phyloP scores from a whole-genome alignment of 192 early-diverging fungal genomes.

The Martensiomyces pterosporus region DNA sequence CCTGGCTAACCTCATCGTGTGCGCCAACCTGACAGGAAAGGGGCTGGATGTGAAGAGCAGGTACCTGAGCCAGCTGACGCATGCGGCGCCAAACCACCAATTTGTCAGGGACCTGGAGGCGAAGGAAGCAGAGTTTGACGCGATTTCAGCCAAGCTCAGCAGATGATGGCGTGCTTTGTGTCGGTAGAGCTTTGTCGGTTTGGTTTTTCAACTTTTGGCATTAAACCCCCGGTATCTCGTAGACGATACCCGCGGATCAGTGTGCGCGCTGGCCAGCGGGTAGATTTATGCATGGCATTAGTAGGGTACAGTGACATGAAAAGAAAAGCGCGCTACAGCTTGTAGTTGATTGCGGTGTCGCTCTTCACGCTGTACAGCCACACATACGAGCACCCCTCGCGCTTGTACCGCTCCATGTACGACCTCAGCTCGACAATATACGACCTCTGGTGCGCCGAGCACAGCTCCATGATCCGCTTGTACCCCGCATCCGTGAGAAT shows the following conservation, averaged over 20 bases:
- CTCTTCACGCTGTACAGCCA: conserved; percentile 72
- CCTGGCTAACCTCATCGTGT: conserved; percentile 82
- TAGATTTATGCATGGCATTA: too few species aligned
- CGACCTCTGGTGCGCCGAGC: conserved; percentile 52
- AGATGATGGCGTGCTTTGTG: conserved; percentile 1
- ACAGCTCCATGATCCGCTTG: conserved; percentile 54
- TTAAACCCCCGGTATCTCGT: too few species aligned
- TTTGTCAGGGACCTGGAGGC: conserved; percentile 71
- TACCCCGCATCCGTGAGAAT: conserved; percentile 63
- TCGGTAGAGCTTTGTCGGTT: too few species aligned
- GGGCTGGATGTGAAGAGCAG: conserved; percentile 59
- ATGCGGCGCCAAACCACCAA: conserved; percentile 71
- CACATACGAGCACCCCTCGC: conserved; percentile 50
- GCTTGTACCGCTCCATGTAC: conserved; percentile 24
- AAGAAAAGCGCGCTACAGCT: too few species aligned
- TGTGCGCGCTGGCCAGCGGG: too few species aligned
- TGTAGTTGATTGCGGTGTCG: conserved; percentile 60
- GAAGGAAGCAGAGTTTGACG: conserved; percentile 81
- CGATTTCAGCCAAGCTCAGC: conserved; percentile 8
- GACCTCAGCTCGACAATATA: conserved; percentile 54
- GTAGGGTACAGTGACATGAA: too few species aligned
- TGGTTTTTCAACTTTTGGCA: too few species aligned
- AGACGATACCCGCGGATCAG: too few species aligned
- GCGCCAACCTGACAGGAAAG: conserved; percentile 64
- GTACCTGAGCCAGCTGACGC: conserved; percentile 69